A percentile compares a stretch with the other conserved stretches of the same genome.
phyloP scores from a whole-genome alignment of 1,284 basidiomycete species.

The Afroboletus lepidellus region DNA sequence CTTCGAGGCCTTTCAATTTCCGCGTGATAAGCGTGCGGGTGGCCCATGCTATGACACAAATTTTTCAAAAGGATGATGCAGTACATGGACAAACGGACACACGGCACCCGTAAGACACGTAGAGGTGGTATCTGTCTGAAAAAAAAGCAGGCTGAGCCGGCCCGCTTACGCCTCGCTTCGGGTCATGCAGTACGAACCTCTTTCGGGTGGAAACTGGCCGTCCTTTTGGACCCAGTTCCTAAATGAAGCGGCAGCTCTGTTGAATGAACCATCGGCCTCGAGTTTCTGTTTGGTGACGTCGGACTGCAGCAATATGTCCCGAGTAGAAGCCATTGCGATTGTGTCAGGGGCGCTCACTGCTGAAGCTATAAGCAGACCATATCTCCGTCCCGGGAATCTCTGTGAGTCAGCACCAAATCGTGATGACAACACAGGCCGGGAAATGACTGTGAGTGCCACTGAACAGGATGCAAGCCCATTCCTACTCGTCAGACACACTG shows the following conservation, averaged over 20 bases:
- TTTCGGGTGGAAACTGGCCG: conserved; percentile 79
- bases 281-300: conserved; percentile 68
- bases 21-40: conserved; percentile 87
- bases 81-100: conserved; percentile 31
- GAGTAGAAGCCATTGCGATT: conserved; percentile 26
- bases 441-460: too few species aligned
- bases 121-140: conserved; percentile 87
- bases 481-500: too few species aligned
- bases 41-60: conserved; percentile 75
- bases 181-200: conserved; percentile 47
- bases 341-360: neutral
- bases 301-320: conserved; percentile 41
- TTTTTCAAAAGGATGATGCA: neutral
- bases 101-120: conserved; percentile 81
- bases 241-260: conserved; percentile 73
- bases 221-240: conserved; percentile 71
- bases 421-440: too few species aligned
- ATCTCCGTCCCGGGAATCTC: too few species aligned
- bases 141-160: too few species aligned
- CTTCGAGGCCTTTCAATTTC: conserved; percentile 89
- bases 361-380: too few species aligned
- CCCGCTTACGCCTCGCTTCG: neutral
- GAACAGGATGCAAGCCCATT: too few species aligned
- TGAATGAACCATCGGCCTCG: conserved; percentile 78
- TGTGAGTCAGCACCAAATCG: too few species aligned